Conservation (phyloP, 139 green algal species). For the Chlamydomonas sp. region DNA sequence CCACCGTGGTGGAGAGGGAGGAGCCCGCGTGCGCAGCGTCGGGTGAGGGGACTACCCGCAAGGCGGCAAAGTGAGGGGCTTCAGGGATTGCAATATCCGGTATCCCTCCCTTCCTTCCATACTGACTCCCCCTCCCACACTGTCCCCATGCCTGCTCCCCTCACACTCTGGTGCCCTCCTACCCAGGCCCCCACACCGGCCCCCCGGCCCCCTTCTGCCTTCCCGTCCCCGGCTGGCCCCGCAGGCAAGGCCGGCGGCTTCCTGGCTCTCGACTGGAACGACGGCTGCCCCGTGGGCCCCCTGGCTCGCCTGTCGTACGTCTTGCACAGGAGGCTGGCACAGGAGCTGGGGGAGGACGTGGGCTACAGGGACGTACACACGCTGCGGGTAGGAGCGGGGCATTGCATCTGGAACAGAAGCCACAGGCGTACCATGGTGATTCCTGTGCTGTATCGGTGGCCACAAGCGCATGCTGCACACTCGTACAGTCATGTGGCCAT, state of each 20-base stretch:
- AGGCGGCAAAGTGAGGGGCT: no score
- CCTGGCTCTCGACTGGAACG: constrained; percentile 82
- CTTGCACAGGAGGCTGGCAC: constrained; percentile 75
- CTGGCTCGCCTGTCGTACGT: constrained; percentile 71
- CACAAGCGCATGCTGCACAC: not conserved
- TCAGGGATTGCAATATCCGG: no score
- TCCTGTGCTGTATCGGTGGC: no score
- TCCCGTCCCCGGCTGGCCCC: not conserved
- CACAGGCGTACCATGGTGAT: no score
- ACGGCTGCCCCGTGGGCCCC: constrained; percentile 49
- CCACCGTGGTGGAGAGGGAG: constrained; percentile 70
- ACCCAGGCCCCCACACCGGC: not conserved
- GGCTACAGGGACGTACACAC: constrained; percentile 72
- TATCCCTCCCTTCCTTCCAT: no score
- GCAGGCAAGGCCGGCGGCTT: constrained; percentile 82
- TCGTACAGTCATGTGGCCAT: no score
- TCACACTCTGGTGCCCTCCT: no score
- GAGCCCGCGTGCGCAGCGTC: constrained; percentile 70
- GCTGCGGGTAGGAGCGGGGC: constrained; percentile 6
- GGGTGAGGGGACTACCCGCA: constrained; percentile 39
- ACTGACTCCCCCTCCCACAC: no score
- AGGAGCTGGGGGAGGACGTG: constrained; percentile 49
- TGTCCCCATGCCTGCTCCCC: no score
- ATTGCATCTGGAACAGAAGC: no score
- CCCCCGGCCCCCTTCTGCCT: not conserved